Evolutionary conservation across 345 rosid species (phyloP), one percentile per base, ranked within the genome.

Genomic region (Sisymbrium altissimum): DNA sequence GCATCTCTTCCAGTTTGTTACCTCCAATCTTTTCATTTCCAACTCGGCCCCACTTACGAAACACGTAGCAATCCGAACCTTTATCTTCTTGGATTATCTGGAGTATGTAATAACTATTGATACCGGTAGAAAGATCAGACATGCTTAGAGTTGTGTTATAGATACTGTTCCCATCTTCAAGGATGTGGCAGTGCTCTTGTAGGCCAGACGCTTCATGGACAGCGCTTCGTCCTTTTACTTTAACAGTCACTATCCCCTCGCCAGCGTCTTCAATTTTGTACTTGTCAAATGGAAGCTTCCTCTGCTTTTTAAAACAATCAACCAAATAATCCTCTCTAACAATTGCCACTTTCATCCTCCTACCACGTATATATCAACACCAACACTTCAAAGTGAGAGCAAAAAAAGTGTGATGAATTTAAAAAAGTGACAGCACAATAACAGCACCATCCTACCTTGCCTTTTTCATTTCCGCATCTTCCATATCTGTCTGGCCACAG

Each of bases 41-140:
- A 30, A 90, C 93, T 66, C 94, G 87, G 33, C 99, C 99, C 99
- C 98, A 95, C 84, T 92, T 90, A 41, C 97, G 98, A 64, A 86
- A 95, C 40, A 92, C 85, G 55, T 83, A 76, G 79, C 98, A 92
- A 18, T 79, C 89, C 9, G 92, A 78, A 33, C 89, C 88, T 75
- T 84, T 91, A 82, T 95, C 99, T 66, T 87, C 97, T 87, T 89
- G 85, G 71, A 92, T 92, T 57, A 95, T 84, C 88, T 95, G 99
- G 64, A 95, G 91, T 75, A 92, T 83, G 72, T 92, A 95, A 70
- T 85, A 95, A 81, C 97, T 95, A 84, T 95, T 95, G 58, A 86
- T 80, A 71, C 98, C 97, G 3, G 98, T 92, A 70, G 98, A 90
- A 56, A 92, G 82, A 83, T 92, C 98, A 40, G 98, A 92, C 97